Percentiles rank a stretch among this genome's conserved stretches.
Conservation (phyloP, 352 stramenopile species). For the Globisporangium carolinianum region DNA sequence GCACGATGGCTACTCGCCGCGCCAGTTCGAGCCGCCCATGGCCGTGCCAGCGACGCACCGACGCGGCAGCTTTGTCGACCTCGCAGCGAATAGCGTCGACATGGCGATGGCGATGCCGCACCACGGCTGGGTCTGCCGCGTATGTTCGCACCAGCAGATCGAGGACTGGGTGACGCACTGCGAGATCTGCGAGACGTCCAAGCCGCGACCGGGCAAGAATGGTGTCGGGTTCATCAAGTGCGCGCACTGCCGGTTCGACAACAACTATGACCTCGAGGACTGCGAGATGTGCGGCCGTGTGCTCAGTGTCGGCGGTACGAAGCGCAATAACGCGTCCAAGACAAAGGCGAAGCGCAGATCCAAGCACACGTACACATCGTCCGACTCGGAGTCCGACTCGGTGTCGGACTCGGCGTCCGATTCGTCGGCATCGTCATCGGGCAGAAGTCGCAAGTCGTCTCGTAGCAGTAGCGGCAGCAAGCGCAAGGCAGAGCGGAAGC, state of each 20-base stretch:
- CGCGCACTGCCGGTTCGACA: conserved; percentile 64
- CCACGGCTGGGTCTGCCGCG: conserved; percentile 58
- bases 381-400: neutral
- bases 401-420: neutral
- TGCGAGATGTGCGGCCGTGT: conserved; percentile 59
- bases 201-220: conserved; percentile 35
- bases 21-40: conserved; percentile 22
- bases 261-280: conserved; percentile 64
- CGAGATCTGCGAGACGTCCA: conserved; percentile 67
- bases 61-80: conserved; percentile 23
- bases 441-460: conserved; percentile 15
- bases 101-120: conserved; percentile 25
- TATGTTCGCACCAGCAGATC: conserved; percentile 61
- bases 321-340: conserved; percentile 13
- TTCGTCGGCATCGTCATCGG: conserved; percentile 2
- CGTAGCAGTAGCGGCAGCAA: conserved; percentile 15
- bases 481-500: conserved; percentile 22
- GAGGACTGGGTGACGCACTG: conserved; percentile 64
- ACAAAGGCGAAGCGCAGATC: conserved; percentile 22
- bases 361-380: conserved; percentile 11
- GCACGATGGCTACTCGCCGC: conserved; percentile 12
- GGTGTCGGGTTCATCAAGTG: conserved; percentile 54
- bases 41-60: conserved; percentile 23
- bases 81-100: conserved; percentile 17
- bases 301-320: conserved; percentile 28